Base-by-base conservation (phyloP, 176 grass and related monocot genomes). In the Oryza glumipatula region DNA sequence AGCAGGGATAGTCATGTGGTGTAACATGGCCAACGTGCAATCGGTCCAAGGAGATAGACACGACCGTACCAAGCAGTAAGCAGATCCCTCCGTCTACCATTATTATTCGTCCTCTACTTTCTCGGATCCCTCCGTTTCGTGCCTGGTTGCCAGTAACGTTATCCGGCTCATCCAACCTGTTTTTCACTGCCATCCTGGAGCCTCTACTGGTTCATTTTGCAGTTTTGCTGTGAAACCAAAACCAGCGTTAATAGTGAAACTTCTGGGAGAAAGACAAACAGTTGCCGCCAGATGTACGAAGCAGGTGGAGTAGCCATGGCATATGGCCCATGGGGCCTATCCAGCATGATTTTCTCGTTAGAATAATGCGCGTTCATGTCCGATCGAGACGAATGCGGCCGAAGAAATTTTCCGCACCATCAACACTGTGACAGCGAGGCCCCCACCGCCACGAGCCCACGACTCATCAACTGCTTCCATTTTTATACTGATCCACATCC, bases 401-500 rank as follows among this genome's bases (percentile, higher is more conserved):
- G 17, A 12, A 14, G 5, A 67, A 78, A 3, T 3, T 1, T 36
- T 24, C 52, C 73, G 15, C 79, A 83, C 39, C 39, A 41, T 41
- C 39, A 41, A 56, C 52, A 17, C 2, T 13, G 67, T 11, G 44
- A 68, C 73, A 67, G 60, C 44, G 21, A 32, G 83, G 12, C 68
- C 56, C 52, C 52, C 39, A 56, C 52, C 17, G 17, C 68, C 78
- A 86, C 74, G 21, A 26, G 26, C 26, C 26, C 26, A 58, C 8
- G 28, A 26, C 26, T 26, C 84, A 86, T 49, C 49, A 70, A 65
- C 16, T 1, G 2, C 4, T 43, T 44, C 80, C 80, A 47, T 26
- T 67, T 67, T 86, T 41, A 64, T 84, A 82, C 52, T 56, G 4
- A 74, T 74, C 84, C 79, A 39, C 30, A 74, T 74, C 84, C 79